Conservation (phyloP, 208 protist species). For the Vickermania spadyakhi region DNA sequence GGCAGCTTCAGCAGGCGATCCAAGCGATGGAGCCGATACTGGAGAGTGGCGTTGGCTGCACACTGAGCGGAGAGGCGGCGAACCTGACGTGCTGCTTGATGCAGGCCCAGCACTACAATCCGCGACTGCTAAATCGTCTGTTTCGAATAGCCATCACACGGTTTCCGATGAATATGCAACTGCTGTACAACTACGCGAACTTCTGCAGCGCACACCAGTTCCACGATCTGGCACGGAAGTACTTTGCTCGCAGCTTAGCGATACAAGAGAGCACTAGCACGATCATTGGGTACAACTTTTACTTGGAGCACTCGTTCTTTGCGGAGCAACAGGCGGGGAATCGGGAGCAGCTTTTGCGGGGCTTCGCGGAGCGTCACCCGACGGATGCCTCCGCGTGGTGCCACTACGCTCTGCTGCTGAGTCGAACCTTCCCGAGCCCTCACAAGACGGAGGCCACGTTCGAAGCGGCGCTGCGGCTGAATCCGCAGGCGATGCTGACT, state of each 20-base stretch:
- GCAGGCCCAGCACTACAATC: slow-evolving; percentile 48
- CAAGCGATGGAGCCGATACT: slow-evolving; percentile 21
- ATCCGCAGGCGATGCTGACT: slow-evolving; percentile 31
- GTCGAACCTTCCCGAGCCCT: slow-evolving; percentile 42
- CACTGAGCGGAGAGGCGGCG: slow-evolving; percentile 49
- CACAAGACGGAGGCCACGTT: slow-evolving; percentile 41
- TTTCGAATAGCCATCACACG: slow-evolving; percentile 43
- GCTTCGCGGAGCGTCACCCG: slow-evolving; percentile 29
- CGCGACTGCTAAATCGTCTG: slow-evolving; percentile 49
- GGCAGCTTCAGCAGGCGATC: slow-evolving; percentile 3
- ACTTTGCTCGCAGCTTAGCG: slow-evolving; percentile 51
- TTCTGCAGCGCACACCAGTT: slow-evolving; percentile 53
- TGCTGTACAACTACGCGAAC: slow-evolving; percentile 74
- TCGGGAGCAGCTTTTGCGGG: slow-evolving; percentile 39
- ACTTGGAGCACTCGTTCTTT: slow-evolving; percentile 27
- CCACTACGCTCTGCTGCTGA: slow-evolving; percentile 65
- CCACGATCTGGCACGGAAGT: slow-evolving; percentile 47
- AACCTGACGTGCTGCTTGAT: slow-evolving; percentile 56
- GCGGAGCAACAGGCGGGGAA: slow-evolving; percentile 27
- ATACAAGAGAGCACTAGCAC: slow-evolving; percentile 42
- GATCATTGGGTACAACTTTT: slow-evolving; percentile 59
- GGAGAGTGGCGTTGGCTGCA: slow-evolving; percentile 38
- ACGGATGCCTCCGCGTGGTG: slow-evolving; percentile 19
- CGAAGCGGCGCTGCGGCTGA: slow-evolving; percentile 38
- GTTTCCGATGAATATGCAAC: slow-evolving; percentile 41